Evolutionary conservation across 306 rosid genomes (phyloP), one percentile per base, ranked within the genome.

Genomic region (Dicorynia guianensis): DNA sequence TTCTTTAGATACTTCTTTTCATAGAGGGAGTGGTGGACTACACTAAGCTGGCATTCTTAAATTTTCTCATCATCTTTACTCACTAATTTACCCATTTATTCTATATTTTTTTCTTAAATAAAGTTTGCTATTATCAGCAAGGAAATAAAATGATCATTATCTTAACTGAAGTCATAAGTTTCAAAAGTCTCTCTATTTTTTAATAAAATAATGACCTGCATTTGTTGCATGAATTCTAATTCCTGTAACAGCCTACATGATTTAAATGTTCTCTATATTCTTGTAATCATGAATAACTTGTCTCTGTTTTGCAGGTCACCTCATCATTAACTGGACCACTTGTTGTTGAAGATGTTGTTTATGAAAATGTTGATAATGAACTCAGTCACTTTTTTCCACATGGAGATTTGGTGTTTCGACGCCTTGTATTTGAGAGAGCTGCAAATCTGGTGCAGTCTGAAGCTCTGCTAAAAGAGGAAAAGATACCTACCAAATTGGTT

Each of bases 401-500:
- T 74, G 77, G 80, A 72, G 93, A 88, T 36, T 80, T 91, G 84
- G 77, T 81, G 74, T 94, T 91, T 71, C 97, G 98, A 11, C 97
- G 98, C 59, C 96, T 94, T 55, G 81, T 94, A 60, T 94, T 94
- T 56, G 91, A 92, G 85, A 87, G 98, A 83, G 90, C 96, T 72
- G 90, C 81, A 62, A 87, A 87, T 80, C 84, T 94, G 65, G 98
- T 94, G 80, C 98, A 94, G 89, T 94, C 98, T 59, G 98, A 94
- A 87, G 96, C 93, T 86, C 64, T 94, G 72, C 79, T 94, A 47
- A 86, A 43, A 43, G 87, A 57, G 67, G 89, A 86, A 84, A 79
- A 47, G 42, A 75, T 72, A 56, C 53, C 74, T 63, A 72, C 71
- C 50, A 83, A 76, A 73, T 47, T 67, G 62, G 69, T 79, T 80